Evolutionary conservation across 495 filamentous ascomycete species (phyloP).

Genomic region (Tuber aestivum): DNA sequence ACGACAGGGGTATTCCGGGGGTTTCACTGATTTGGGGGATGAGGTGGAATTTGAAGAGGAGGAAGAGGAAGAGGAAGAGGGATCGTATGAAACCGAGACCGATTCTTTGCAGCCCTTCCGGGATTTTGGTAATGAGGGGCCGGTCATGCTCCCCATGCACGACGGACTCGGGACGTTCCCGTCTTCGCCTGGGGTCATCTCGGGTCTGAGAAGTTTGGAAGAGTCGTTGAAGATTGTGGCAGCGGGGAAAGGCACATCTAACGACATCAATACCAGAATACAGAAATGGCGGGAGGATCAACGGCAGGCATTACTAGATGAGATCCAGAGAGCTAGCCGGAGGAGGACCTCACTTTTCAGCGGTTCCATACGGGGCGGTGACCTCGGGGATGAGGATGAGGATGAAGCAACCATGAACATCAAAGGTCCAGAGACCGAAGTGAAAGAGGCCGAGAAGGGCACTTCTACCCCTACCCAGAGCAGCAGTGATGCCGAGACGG

Average conservation of each 20-base stretch:
- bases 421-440: slow-evolving; percentile 34
- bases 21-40: slow-evolving; percentile 48
- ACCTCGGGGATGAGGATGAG: slow-evolving; percentile 22
- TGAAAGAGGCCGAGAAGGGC: slow-evolving; percentile 42
- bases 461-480: slow-evolving; percentile 15
- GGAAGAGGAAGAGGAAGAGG: slow-evolving; percentile 60
- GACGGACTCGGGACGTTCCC: slow-evolving; percentile 86
- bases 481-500: slow-evolving; percentile 33
- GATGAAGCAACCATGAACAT: slow-evolving; percentile 31
- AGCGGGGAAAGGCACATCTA: slow-evolving; percentile 48
- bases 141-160: slow-evolving; percentile 71
- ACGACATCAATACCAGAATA: slow-evolving; percentile 72
- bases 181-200: slow-evolving; percentile 47
- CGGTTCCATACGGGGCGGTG: slow-evolving; percentile 16
- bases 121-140: slow-evolving; percentile 48
- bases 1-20: slow-evolving; percentile 46
- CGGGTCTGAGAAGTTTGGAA: slow-evolving; percentile 49
- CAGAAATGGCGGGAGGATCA: slow-evolving; percentile 91
- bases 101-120: slow-evolving; percentile 66
- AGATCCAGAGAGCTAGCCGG: slow-evolving; percentile 79
- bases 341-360: slow-evolving; percentile 50
- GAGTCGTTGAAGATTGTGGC: slow-evolving; percentile 53
- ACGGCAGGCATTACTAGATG: slow-evolving; percentile 72
- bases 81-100: slow-evolving; percentile 76
- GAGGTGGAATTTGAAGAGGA: slow-evolving; percentile 49